phyloP scores from a whole-genome alignment of 2,329 filamentous ascomycete genomes.

The Trichoderma afroharzianum region DNA sequence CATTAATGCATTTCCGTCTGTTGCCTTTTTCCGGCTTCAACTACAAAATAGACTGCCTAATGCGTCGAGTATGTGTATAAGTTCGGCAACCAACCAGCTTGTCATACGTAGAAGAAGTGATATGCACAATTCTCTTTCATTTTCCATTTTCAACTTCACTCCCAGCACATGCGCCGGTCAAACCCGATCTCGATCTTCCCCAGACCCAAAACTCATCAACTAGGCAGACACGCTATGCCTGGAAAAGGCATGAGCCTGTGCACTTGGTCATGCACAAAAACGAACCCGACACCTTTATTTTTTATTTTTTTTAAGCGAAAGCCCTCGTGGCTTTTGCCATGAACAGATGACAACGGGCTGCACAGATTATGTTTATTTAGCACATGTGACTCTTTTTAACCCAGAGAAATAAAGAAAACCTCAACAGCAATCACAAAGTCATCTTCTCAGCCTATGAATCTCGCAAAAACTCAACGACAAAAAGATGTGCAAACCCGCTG shows the following conservation, averaged over 20 bases:
- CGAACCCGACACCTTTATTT: background rate
- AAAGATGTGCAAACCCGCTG: background rate
- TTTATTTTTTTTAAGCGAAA: background rate
- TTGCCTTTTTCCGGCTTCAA: background rate
- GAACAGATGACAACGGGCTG: background rate
- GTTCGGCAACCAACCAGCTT: background rate
- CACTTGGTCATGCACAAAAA: conserved; percentile 1
- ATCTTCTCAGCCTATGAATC: background rate
- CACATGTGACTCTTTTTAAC: background rate
- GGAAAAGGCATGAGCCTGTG: conserved; percentile 5
- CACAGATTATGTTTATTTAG: background rate
- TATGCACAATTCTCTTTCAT: background rate
- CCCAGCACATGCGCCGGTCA: background rate
- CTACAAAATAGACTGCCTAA: background rate
- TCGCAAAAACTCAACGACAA: background rate
- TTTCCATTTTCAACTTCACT: background rate
- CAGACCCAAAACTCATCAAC: background rate
- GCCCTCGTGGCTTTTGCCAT: background rate
- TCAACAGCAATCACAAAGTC: background rate
- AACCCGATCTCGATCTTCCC: conserved; percentile 15
- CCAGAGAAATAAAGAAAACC: background rate
- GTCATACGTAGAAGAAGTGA: background rate
- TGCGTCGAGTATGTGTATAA: background rate
- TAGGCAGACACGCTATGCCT: conserved; percentile 12
- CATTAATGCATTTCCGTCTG: background rate